Base-by-base conservation (phyloP, 2,329 filamentous ascomycete genomes). In the Clonostachys rosea region DNA sequence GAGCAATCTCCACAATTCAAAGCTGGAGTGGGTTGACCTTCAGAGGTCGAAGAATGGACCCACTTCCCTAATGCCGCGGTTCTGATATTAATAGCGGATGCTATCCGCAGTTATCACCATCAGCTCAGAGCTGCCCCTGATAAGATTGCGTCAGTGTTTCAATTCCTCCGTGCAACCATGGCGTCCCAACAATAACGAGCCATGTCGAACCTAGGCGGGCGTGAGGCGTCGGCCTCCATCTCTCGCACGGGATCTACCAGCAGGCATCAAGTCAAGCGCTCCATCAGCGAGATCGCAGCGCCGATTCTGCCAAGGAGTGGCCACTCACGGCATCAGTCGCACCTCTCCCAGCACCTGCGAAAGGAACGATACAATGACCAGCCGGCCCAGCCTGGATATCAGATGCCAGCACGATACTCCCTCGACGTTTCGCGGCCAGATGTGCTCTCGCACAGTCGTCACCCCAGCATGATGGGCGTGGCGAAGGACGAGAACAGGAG, bases 181-280 rank as follows among this genome's bases (percentile, higher is more conserved):
- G 24, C 24, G 10, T 30, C 24, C 24, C 24, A 4, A 30, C 24
- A 30, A 30, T 30, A 30, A 30, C 24, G 24, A 30, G 24, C 24
- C 24, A 30, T 30, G 24, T 30, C 24, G 9, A 30, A 30, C 24
- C 24, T 10, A 30, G 24, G 24, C 9, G 24, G 24, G 10, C 24
- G 24, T 10, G 24, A 30, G 36, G 14, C 36, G 12, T 4, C 36
- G 3, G 36, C 14, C 36, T 39, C 17, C 4, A 39, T 39, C 14
- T 17, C 36, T 14, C 43, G 34, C 24, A 17, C 34, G 35, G 24
- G 20, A 24, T 36, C 42, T 12, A 14, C 18, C 14, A 43, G 47
- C 17, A 72, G 71, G 49, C 79, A 80, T 54, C 76, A 78, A 54
- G 67, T 81, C 50, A 75, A 71, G 50, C 73, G 77, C 34, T 83